Percentiles rank a stretch among this genome's conserved stretches.
These are phyloP conservation scores for Neonectria punicea DNA, from an alignment of 2,329 filamentous ascomycete genomes.

Conservation along the genomic window DNA sequence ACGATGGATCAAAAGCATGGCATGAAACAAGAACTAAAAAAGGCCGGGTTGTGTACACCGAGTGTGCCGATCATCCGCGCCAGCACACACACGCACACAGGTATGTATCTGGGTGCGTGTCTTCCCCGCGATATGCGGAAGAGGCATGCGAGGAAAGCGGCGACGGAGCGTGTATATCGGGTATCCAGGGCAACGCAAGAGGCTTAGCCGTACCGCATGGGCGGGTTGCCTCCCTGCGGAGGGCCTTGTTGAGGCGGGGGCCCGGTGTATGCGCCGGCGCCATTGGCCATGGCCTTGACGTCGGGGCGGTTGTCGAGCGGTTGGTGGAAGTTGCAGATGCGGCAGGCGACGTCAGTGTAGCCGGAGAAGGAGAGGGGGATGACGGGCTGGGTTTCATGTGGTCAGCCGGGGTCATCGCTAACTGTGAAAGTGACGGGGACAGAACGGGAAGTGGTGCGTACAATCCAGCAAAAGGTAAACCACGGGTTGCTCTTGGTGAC, in stretches of 20 bases:
- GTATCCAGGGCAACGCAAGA: not conserved
- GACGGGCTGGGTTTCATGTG: constrained; percentile 62
- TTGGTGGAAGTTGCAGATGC: constrained; percentile 81
- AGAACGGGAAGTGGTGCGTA: constrained; percentile 49
- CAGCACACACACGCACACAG: too few species aligned
- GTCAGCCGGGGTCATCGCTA: constrained; percentile 29
- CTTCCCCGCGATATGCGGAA: constrained; percentile 12
- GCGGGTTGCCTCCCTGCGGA: constrained; percentile 44
- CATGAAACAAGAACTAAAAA: constrained; percentile 11
- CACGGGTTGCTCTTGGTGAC: constrained; percentile 74
- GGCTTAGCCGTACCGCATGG: constrained; percentile 40
- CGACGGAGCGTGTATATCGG: not conserved
- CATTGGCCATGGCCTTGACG: constrained; percentile 62
- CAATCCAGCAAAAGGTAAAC: constrained; percentile 84
- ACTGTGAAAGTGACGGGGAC: not conserved
- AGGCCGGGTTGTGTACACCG: not conserved
- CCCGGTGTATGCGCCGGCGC: constrained; percentile 47
- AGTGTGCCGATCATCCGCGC: constrained; percentile 11
- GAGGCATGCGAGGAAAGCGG: not conserved
- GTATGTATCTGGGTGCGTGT: not conserved
- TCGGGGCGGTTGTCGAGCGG: constrained; percentile 68
- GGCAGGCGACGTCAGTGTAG: constrained; percentile 76
- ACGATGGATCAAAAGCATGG: constrained; percentile 18
- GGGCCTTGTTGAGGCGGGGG: constrained; percentile 46
- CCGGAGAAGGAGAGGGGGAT: constrained; percentile 76